Evolutionary conservation across 371 early-diverging fungal genomes (phyloP), one percentile per base, ranked within the genome.

Genomic region (Actinomortierella wolfii): DNA sequence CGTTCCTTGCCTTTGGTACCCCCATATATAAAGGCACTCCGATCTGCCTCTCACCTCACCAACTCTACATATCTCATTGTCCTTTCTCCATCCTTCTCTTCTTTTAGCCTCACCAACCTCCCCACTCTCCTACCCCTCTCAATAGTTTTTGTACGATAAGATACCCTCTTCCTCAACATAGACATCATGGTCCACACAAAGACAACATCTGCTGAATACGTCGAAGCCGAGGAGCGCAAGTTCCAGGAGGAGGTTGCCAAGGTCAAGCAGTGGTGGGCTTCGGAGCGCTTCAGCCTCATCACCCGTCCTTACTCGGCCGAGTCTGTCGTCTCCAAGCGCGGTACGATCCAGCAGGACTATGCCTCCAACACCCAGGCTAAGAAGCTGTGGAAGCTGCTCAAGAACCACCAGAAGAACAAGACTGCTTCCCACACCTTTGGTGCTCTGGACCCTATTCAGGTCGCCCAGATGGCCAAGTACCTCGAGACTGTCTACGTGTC

Each of bases 401-500:
- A 91, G 75, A 64, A 78, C 26, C 94, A 94, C 83, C 89, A 93
- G 76, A 78, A 76, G 46, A 85, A 79, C 65, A 83, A 87, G 60
- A 92, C 92, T 13, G 89, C 95, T 43, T 89, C 94, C 41, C 91
- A 92, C 80, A 98, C 98, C 46, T 98, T 96, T 73, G 98, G 98
- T 54, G 87, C 92, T 47, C 84, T 97, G 49, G 97, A 97, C 73
- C 94, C 96, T 42, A 88, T 96, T 64, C 96, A 95, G 83, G 95
- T 97, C 42, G 87, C 93, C 29, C 97, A 96, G 81, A 98, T 98
- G 98, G 95, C 94, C 54, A 93, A 96, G 80, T 95, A 96, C 80
- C 82, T 97, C 57, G 97, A 98, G 68, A 97, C 98, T 26, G 92
- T 97, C 67, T 98, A 98, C 78, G 97, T 98, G 13, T 94, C 94